Base-by-base conservation (phyloP, 2,329 filamentous ascomycete species). In the Trichoderma oligosporum region DNA sequence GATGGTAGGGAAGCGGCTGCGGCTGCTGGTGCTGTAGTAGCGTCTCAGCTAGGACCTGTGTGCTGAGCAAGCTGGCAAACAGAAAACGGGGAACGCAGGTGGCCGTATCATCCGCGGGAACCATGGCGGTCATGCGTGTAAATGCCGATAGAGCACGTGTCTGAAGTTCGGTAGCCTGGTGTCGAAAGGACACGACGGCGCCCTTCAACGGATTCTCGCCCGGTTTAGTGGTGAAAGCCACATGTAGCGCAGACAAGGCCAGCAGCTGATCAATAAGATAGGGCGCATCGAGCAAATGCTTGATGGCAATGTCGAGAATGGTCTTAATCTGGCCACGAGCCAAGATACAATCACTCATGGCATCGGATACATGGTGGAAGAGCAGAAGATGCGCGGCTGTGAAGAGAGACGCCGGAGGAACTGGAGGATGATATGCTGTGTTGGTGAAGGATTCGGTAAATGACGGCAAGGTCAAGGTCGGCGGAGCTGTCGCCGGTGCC, bases 11-110 rank as follows among this genome's bases (percentile, higher is more conserved):
- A 55, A 51, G 22, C 24, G 58, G 56, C 16, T 45, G 68, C 27
- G 36, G 54, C 22, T 45, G 52, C 16, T 42, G 69, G 38, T 76
- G 70, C 52, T 73, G 65, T 2, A 65, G 62, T 2, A 81, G 68
- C 2, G 74, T 74, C 54, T 82, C 78, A 61, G 74, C 78, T 4
- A 82, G 70, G 36, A 75, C 71, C 52, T 81, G 78, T 6, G 80
- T 68, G 38, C 76, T 75, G 1, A 79, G 63, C 4, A 74, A 58
- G 16, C 70, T 67, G 4, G 76, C 73, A 63, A 79, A 79, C n/a
- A 79, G 64, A 55, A 78, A 76, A 12, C 74, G 69, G 1, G 74
- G 71, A 18, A 76, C 64, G 36, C 68, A 72, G 31, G 60, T 58
- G 46, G 45, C 59, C 8, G 57, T 63, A 7, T 70, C 67, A 18